Conservation (phyloP, 208 protist species). For the Lotmaria passim region DNA sequence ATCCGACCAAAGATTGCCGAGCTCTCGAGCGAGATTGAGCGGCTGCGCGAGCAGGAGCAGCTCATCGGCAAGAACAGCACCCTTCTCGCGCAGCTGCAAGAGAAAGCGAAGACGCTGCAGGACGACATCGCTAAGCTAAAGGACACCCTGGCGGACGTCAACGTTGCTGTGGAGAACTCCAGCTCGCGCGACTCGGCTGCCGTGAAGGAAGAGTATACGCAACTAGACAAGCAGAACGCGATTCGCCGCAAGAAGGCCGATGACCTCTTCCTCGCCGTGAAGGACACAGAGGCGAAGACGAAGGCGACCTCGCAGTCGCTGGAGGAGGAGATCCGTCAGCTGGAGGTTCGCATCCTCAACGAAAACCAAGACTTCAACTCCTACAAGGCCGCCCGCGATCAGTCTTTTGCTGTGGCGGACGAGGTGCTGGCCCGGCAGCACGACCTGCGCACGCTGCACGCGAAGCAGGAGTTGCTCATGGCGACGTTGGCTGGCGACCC, state of each 20-base stretch:
- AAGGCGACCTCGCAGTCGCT: slow-evolving; percentile 61
- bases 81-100: slow-evolving; percentile 76
- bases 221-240: slow-evolving; percentile 74
- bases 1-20: slow-evolving; percentile 89
- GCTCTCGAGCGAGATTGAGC: slow-evolving; percentile 87
- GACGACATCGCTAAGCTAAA: slow-evolving; percentile 85
- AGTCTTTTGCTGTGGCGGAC: slow-evolving; percentile 78
- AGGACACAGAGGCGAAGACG: slow-evolving; percentile 78
- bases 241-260: slow-evolving; percentile 78
- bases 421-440: slow-evolving; percentile 82
- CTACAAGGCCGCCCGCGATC: slow-evolving; percentile 77
- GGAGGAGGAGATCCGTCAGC: slow-evolving; percentile 80
- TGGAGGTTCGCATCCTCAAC: slow-evolving; percentile 74
- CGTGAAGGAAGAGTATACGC: slow-evolving; percentile 71
- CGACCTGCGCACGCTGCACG: slow-evolving; percentile 76
- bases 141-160: slow-evolving; percentile 80
- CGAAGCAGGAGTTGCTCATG: slow-evolving; percentile 88
- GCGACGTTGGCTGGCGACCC: slow-evolving; percentile 72
- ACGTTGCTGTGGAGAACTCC: slow-evolving; percentile 45
- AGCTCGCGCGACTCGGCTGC: slow-evolving; percentile 64
- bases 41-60: slow-evolving; percentile 85
- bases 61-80: slow-evolving; percentile 81
- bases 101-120: slow-evolving; percentile 68
- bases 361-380: slow-evolving; percentile 79
- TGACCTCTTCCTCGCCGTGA: slow-evolving; percentile 80